phyloP scores from a whole-genome alignment of 129 eudicot species.

The Artemisia annua region DNA sequence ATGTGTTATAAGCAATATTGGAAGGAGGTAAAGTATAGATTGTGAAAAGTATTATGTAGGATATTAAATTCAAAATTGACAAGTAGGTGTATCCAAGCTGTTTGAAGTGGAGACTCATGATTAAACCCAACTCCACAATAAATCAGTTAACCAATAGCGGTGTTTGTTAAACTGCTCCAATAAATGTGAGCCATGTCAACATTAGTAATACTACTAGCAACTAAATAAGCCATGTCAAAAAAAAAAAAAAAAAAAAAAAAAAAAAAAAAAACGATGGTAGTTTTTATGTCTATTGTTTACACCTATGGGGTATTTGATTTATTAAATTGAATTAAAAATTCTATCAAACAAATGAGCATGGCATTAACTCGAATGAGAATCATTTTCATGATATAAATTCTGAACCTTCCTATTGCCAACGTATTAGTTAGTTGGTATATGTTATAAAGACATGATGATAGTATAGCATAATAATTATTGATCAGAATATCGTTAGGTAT shows the following conservation, averaged over 20 bases:
- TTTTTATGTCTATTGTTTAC: too few species aligned
- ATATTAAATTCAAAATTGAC: slow-evolving; percentile 3
- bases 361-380: not conserved
- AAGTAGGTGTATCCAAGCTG: slow-evolving; percentile 38
- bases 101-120: slow-evolving; percentile 27
- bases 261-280: too few species aligned
- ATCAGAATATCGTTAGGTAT: not conserved
- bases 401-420: not conserved
- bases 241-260: too few species aligned
- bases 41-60: slow-evolving; percentile 11
- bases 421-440: slow-evolving; percentile 8
- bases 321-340: not conserved
- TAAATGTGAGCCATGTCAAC: slow-evolving; percentile 2
- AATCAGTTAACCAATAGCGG: slow-evolving; percentile 17
- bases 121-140: slow-evolving; percentile 22
- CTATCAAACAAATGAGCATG: not conserved
- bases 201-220: not conserved
- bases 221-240: not conserved
- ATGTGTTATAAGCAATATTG: not conserved
- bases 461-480: not conserved
- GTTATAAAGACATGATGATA: slow-evolving; percentile 12
- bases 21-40: slow-evolving; percentile 1
- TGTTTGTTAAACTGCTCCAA: slow-evolving; percentile 2
- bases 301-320: too few species aligned
- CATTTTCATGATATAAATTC: not conserved